phyloP scores from a whole-genome alignment of 208 protist genomes.

The Jaenimonas drosophilae region DNA sequence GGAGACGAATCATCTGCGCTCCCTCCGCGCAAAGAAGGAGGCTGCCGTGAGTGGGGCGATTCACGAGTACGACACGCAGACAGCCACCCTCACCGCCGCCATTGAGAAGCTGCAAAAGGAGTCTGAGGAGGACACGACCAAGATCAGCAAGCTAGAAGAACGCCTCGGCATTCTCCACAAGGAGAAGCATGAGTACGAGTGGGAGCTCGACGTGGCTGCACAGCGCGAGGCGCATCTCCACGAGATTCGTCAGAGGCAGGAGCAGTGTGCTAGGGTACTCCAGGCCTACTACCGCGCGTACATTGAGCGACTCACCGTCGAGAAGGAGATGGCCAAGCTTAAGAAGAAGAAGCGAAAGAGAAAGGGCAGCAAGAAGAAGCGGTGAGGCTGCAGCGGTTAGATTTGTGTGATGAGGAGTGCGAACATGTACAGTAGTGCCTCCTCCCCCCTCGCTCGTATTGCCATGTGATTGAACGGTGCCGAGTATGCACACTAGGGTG shows the following conservation, averaged over 20 bases:
- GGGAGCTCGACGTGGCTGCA: conserved; percentile 49
- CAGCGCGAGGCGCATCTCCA: conserved; percentile 59
- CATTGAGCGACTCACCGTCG: conserved; percentile 28
- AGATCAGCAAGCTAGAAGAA: conserved; percentile 53
- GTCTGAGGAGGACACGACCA: conserved; percentile 58
- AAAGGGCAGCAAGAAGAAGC: conserved; percentile 11
- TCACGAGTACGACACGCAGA: conserved; percentile 73
- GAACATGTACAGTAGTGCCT: too few species aligned
- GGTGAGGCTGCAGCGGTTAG: too few species aligned
- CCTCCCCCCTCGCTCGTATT: too few species aligned
- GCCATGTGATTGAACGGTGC: too few species aligned
- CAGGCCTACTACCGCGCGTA: conserved; percentile 82
- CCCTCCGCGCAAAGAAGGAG: conserved; percentile 65
- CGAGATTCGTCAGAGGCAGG: conserved; percentile 23
- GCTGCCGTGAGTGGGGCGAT: conserved; percentile 75
- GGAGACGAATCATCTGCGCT: conserved; percentile 47
- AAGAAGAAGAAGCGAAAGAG: conserved; percentile 28
- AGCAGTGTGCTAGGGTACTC: conserved; percentile 50
- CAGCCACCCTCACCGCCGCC: conserved; percentile 21
- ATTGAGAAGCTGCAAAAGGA: conserved; percentile 57
- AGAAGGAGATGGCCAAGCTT: conserved; percentile 22
- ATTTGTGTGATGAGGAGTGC: too few species aligned
- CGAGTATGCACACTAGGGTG: too few species aligned
- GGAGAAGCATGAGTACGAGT: conserved; percentile 55
- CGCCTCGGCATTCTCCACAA: conserved; percentile 38